Evolutionary conservation across 345 rosid genomes (phyloP), one percentile per base, ranked within the genome.

Genomic region (Bruguiera gymnorhiza): DNA sequence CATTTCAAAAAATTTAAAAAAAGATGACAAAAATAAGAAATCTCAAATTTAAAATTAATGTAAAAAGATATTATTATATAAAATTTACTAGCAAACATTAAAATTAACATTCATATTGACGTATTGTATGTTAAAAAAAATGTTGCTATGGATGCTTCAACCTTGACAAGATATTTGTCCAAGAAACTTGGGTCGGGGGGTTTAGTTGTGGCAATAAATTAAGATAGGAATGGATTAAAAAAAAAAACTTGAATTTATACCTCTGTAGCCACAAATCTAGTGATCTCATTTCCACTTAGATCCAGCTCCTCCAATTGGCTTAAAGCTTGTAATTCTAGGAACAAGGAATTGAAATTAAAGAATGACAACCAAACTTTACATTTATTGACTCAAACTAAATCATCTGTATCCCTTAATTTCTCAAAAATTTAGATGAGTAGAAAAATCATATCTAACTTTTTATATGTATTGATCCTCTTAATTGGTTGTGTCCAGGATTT

Each of bases 281-380:
- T 31, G 8, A 67, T 27, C 15, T 68, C 26, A 48, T 64, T 77
- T 2, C 11, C 9, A 6, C 68, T 29, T 8, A 73, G 20, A 36
- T 60, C 39, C 19, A 78, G 10, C 64, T 23, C 64, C 39, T 60
- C 34, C 37, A 78, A 32, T 11, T 69, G 53, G 24, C 19, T 31
- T 15, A 73, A 43, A 55, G 56, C 62, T 8, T 6, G 8, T 18
- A 72, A 8, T 37, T 37, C 70, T 72, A 15, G 6, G 7, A 21
- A 7, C 4, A 29, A 20, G 9, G 30, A 51, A 65, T 7, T 2
- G 26, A 15, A 65, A 46, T 8, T 18, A 6, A 27, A 53, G 5
- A 8, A 0, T 19, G 3, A 1, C n/a, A 5, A 53, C 23, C 6
- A 53, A 20, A 4, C 9, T 20, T 5, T 20, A n/a, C 3, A 36